Base-by-base conservation (phyloP, 768 basidiomycete genomes). In the Pisolithus marmoratus region DNA sequence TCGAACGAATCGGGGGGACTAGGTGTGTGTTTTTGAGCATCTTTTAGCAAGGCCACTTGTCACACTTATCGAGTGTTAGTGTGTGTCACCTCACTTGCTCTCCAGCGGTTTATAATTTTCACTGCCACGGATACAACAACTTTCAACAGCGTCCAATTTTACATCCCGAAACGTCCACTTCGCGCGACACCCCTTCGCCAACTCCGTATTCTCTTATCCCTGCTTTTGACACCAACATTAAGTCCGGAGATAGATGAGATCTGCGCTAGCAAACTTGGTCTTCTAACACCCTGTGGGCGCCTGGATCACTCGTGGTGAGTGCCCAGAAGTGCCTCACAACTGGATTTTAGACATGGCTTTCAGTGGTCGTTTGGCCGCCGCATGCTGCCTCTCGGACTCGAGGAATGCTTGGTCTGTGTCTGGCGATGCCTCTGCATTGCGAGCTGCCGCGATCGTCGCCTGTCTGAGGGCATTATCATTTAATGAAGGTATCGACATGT, bases 391-490 rank as follows among this genome's bases (percentile, higher is more conserved):
- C 3, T 60, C 63, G 5, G 55, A 58, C 31, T 56, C 79, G 5
- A 65, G 60, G 24, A 77, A 78, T 36, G 64, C 71, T 0, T 96
- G 94, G 93, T 79, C 76, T n/a, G 68, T 90, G 19, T 94, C 92
- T 0, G 70, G 78, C 0, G 70, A 78, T 31, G 77, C 80, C 2
- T 87, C 93, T 3, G 89, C 92, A 0, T 74, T 80, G 3, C 77
- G 87, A 14, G 79, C 85, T 5, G 63, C 94, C 5, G 77, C 79
- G 0, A 80, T 95, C 42, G 68, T 84, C 4, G 74, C 83, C 5
- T 64, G 88, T 15, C 75, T 95, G 6, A 81, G 86, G 38, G 78
- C 82, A 1, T 79, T 93, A 60, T 75, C 85, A n/a, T 75, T 85
- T 43, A 82, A 84, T 54, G 85, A 88, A 68, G 85, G 93, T 83